phyloP scores from a whole-genome alignment of 352 stramenopile genomes.

The Elongisporangium anandrum region DNA sequence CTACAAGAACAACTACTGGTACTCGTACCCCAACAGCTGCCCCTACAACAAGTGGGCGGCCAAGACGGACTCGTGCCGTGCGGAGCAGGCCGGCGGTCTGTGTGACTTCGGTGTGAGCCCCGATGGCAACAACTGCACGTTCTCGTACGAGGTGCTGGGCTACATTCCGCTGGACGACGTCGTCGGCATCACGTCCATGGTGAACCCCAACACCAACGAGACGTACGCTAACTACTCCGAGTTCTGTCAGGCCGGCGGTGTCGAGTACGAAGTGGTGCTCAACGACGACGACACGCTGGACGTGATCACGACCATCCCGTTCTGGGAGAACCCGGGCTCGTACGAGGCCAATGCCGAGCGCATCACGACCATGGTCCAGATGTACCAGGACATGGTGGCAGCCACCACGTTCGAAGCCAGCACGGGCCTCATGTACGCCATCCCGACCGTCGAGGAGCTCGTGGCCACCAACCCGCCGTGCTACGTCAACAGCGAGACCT shows the following conservation, averaged over 20 bases:
- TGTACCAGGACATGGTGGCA: conserved; percentile 33
- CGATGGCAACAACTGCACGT: conserved; percentile 56
- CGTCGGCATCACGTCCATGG: conserved; percentile 61
- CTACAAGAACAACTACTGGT: conserved; percentile 80
- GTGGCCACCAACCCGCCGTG: conserved; percentile 43
- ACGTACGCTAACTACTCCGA: conserved; percentile 45
- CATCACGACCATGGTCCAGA: conserved; percentile 32
- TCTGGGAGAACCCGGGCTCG: conserved; percentile 56
- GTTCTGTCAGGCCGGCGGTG: conserved; percentile 46
- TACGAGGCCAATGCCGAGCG: conserved; percentile 40
- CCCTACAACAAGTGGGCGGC: conserved; percentile 26
- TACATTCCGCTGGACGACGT: conserved; percentile 64
- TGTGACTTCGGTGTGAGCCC: conserved; percentile 44
- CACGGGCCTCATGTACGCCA: conserved; percentile 29
- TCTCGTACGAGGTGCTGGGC: conserved; percentile 56
- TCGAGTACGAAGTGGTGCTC: conserved; percentile 50
- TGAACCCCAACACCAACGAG: conserved; percentile 30
- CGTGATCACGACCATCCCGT: conserved; percentile 38
- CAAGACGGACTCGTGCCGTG: conserved; percentile 41
- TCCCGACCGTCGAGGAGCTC: conserved; percentile 38
- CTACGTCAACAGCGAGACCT: conserved; percentile 52
- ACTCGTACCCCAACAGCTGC: conserved; percentile 78
- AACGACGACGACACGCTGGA: conserved; percentile 17
- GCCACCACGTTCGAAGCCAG: conserved; percentile 22
- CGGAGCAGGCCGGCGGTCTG: conserved; percentile 30